These are phyloP conservation scores for Laburnicola sp. DNA, from an alignment of 2,329 filamentous ascomycete species.

Conservation along the genomic window DNA sequence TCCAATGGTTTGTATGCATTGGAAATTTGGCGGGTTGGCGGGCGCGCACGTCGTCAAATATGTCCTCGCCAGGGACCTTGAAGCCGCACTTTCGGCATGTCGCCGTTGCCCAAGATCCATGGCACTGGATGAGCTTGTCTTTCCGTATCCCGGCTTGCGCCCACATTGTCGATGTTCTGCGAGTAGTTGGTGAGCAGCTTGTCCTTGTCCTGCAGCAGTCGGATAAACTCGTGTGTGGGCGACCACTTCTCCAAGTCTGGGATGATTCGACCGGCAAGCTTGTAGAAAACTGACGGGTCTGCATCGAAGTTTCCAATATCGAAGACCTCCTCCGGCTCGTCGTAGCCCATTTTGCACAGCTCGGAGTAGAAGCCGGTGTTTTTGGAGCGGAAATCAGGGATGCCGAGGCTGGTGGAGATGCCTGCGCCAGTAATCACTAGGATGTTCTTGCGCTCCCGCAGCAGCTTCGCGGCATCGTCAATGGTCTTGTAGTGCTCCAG, in stretches of 20 bases:
- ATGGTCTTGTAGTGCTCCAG: conserved; percentile 79
- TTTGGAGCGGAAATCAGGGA: conserved; percentile 95
- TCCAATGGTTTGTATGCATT: conserved; percentile 63
- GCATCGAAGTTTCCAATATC: conserved; percentile 84
- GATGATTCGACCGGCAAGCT: conserved; percentile 85
- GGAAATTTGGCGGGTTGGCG: conserved; percentile 71
- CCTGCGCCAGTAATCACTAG: conserved; percentile 93
- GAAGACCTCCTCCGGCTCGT: conserved; percentile 92
- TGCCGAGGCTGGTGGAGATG: conserved; percentile 94
- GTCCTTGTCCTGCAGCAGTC: conserved; percentile 79
- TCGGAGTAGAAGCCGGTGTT: conserved; percentile 89
- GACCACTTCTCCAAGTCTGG: conserved; percentile 79
- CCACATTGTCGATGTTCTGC: conserved; percentile 97
- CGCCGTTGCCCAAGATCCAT: conserved; percentile 92
- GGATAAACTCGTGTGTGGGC: conserved; percentile 92
- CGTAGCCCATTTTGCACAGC: conserved; percentile 73
- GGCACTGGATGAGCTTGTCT: conserved; percentile 89
- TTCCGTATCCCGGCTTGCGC: conserved; percentile 77
- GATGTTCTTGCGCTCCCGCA: conserved; percentile 77
- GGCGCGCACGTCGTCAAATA: conserved; percentile 77
- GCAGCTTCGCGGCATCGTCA: conserved; percentile 79
- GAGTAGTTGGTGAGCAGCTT: conserved; percentile 97
- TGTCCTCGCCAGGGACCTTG: conserved; percentile 72
- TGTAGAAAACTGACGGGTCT: conserved; percentile 88
- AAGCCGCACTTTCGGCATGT: conserved; percentile 81